Evolutionary conservation across 139 green algal genomes (phyloP), one percentile per base, ranked within the genome.

Genomic region (Chlorella sorokiniana): DNA sequence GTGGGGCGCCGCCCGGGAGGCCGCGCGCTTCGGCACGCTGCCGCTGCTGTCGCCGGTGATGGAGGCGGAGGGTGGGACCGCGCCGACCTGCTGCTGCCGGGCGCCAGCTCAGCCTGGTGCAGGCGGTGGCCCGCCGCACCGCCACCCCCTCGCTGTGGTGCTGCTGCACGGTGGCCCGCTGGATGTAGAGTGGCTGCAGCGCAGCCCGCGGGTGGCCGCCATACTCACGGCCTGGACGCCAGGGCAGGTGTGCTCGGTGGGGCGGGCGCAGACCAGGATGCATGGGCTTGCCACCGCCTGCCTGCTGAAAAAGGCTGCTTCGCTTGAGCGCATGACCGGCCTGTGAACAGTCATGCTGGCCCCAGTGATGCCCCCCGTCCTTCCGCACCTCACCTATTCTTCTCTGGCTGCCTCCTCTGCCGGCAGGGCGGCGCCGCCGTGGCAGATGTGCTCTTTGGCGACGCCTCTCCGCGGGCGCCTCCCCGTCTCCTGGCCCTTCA

Each of bases 141-240:
- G 4, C 68, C 38, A 82, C 35, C 69, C 72, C 9, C 51, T 89
- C 0, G 52, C 84, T 2, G 85, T 89, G 8, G 63, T 89, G 40
- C 64, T 89, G 37, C 42, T 89, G 23, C 85, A 89, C n/a, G 85
- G 85, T 3, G 85, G 80, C 3, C 85, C 85, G 8, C 70, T 89
- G 52, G 85, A 86, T 8, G 64, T 89, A 20, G 33, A 42, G 1
- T 86, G 85, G 80, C 41, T 89, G 76, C 52, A 89, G 64, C 29
- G 51, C 22, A 84, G 81, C 25, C 45, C 68, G 22, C 69, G 81
- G 0, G 52, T 86, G 10, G 64, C 38, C 5, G 76, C 81, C 70
- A 82, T 89, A 52, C 77, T 89, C 31, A 84, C 85, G 20, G 76
- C 77, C 52, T 89, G 85, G 85, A 79, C 68, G 38, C 85, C 85